phyloP scores from a whole-genome alignment of 2,329 filamentous ascomycete genomes.

The Colletotrichum navitas region DNA sequence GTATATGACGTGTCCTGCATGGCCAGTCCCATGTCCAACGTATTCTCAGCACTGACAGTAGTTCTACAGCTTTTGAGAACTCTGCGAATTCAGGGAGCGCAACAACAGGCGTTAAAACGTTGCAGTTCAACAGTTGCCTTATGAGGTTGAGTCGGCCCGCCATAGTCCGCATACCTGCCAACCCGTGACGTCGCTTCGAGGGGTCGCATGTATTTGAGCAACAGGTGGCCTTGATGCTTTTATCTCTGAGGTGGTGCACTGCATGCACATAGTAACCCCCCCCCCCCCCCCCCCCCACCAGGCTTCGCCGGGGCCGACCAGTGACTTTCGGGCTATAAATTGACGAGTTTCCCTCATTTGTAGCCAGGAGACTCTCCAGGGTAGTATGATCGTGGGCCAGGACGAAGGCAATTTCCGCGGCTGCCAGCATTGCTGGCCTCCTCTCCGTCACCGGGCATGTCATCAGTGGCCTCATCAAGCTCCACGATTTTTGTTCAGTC shows the following conservation, averaged over 20 bases:
- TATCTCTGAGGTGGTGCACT: background rate
- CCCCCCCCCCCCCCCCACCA: rapidly evolving
- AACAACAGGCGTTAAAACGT: background rate
- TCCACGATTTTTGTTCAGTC: background rate
- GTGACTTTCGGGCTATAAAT: too few relatives aligned
- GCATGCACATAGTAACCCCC: background rate
- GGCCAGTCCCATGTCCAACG: background rate
- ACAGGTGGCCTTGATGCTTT: background rate
- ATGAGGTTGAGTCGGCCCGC: background rate
- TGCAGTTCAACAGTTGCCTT: background rate
- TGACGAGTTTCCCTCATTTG: background rate
- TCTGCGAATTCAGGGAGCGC: background rate
- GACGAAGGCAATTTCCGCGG: slow-evolving; percentile 3
- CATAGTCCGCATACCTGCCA: background rate
- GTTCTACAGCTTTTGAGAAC: too few relatives aligned
- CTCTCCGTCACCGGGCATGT: background rate
- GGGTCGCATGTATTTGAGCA: background rate
- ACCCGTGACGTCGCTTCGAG: background rate
- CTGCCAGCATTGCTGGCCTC: slow-evolving; percentile 10
- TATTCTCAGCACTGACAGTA: background rate
- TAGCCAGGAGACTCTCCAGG: background rate
- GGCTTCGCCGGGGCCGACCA: background rate
- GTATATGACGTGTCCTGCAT: background rate
- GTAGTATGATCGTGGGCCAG: background rate
- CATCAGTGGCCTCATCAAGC: slow-evolving; percentile 9